Evolutionary conservation across 768 basidiomycete genomes (phyloP), one percentile per base, ranked within the genome.

Genomic region (Sarcodon sp.): DNA sequence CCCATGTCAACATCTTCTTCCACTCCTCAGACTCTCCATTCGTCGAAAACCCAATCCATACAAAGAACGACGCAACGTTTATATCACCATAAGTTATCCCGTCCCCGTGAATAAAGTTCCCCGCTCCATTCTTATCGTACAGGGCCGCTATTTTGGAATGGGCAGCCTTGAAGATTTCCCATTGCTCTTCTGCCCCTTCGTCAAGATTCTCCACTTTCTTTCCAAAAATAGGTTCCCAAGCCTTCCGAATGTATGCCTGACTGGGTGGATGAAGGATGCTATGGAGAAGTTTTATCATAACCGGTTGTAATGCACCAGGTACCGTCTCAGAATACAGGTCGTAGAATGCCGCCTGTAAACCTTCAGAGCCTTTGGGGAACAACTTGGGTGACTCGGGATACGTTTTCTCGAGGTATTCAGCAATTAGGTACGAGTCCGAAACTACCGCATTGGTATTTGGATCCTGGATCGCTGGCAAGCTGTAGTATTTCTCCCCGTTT

Each of bases 191-290:
- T 6, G 65, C 62, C 33, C 47, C 60, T n/a, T 64, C 67, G 6
- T 53, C 56, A 31, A 72, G 45, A 27, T 66, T 68, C 33, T 66
- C 61, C 0, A 73, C 61, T 52, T 58, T 63, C 51, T 53, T 57
- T 7, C 65, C 66, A 36, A 58, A 62, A 1, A 1, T 15, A 12
- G 37, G 53, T 45, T 69, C 68, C 21, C 68, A 57, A 0, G 65
- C 66, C 43, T 31, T 47, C 31, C 64, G 61, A 51, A 61, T 70
- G 55, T 61, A 70, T 10, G 47, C 54, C 36, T 56, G 47, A 35
- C 66, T 66, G 38, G 50, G 38, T 9, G 55, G 56, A 2, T 39
- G 35, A 10, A 47, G 12, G 11, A 43, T 27, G 1, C 31, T 27
- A 13, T 46, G 39, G 9, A 49, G 47, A 47, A 13, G 11, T 44